Conservation (phyloP, 805 yeast species). For the Starmerella sp. region DNA sequence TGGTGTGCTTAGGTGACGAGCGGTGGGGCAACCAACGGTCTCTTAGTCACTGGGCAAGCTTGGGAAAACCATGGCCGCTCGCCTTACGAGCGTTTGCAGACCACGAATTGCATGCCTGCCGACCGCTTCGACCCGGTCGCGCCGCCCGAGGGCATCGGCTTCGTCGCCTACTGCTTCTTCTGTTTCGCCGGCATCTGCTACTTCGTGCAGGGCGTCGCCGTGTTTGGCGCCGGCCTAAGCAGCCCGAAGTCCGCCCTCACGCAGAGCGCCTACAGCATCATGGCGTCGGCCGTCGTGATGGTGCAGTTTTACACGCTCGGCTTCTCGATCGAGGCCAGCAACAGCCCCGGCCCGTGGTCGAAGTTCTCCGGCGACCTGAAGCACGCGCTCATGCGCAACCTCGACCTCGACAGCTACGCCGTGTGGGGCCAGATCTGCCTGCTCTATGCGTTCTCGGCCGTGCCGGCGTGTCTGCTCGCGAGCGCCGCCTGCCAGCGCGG, state of each 20-base stretch:
- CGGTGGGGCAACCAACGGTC: no score
- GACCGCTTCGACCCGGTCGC: slow-evolving; percentile 2
- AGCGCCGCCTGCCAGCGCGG: slow-evolving; percentile 69
- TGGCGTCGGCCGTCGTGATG: slow-evolving; percentile 48
- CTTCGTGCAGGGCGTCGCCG: slow-evolving; percentile 32
- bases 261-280: slow-evolving; percentile 50
- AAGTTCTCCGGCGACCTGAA: slow-evolving; percentile 44
- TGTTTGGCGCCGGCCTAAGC: slow-evolving; percentile 55
- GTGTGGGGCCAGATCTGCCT: slow-evolving; percentile 39
- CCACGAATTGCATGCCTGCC: not conserved
- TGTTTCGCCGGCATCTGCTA: slow-evolving; percentile 17
- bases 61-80: not conserved
- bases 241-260: slow-evolving; percentile 58
- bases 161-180: slow-evolving; percentile 19
- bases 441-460: slow-evolving; percentile 54
- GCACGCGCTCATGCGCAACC: slow-evolving; percentile 41
- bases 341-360: slow-evolving; percentile 25
- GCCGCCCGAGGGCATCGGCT: slow-evolving; percentile 8
- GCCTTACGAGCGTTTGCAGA: not conserved
- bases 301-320: slow-evolving; percentile 67
- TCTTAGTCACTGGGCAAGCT: not conserved
- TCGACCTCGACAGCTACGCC: slow-evolving; percentile 26
- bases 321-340: slow-evolving; percentile 45
- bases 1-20: not conserved
- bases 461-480: slow-evolving; percentile 54